Evolutionary conservation across 257 asterid genomes (phyloP).

Genomic region (Fraxinus excelsior): DNA sequence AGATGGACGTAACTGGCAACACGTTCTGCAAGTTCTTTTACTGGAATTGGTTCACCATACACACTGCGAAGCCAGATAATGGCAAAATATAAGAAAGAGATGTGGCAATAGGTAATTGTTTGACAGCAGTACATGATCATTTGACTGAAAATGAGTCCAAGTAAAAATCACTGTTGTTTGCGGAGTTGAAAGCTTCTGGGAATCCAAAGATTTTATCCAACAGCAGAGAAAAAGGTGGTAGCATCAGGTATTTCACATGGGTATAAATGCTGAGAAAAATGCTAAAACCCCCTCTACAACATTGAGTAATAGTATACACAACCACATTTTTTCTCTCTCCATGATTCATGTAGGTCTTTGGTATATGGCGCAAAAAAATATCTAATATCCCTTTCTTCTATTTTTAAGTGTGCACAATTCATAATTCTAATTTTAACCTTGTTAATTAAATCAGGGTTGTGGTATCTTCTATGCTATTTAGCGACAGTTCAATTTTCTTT

Average conservation of each 20-base stretch:
- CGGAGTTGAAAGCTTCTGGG: neutral
- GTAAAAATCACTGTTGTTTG: neutral
- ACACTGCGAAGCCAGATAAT: slow-evolving; percentile 45
- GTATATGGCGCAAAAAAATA: neutral
- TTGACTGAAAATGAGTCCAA: neutral
- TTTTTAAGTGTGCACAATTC: neutral
- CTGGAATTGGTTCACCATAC: slow-evolving; percentile 83
- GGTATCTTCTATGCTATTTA: slow-evolving; percentile 1
- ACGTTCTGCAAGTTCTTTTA: slow-evolving; percentile 85
- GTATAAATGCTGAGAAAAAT: neutral
- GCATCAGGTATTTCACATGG: neutral
- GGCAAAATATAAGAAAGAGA: neutral
- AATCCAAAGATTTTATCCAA: neutral
- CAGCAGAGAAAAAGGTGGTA: neutral
- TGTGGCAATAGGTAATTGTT: neutral
- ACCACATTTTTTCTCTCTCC: no score
- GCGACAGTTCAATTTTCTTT: neutral
- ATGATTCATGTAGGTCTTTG: neutral
- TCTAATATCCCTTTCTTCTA: neutral
- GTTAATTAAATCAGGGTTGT: neutral
- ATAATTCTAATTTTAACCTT: neutral
- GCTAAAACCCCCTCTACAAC: neutral
- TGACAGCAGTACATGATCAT: slow-evolving; percentile 7
- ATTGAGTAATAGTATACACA: neutral
- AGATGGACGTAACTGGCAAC: slow-evolving; percentile 95